These are phyloP conservation scores for Sphaceloma murrayae DNA, from an alignment of 2,329 filamentous ascomycete species.

Conservation along the genomic window DNA sequence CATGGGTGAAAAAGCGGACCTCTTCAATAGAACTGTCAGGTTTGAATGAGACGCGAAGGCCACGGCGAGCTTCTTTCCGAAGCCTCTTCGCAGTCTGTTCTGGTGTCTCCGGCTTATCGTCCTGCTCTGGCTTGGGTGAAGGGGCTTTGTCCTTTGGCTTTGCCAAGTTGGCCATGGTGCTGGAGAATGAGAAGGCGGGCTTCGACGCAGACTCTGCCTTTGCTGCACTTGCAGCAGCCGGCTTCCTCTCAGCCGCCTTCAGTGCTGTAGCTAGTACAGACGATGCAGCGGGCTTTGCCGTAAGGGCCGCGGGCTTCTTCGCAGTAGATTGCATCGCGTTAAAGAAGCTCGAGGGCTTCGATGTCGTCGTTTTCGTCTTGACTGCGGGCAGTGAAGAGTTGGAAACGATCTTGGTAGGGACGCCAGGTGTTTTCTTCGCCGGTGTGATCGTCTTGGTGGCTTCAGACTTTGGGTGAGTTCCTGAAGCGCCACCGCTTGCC, in stretches of 20 bases:
- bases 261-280: slow-evolving; percentile 19
- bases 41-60: slow-evolving; percentile 62
- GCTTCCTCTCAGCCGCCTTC: slow-evolving; percentile 18
- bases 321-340: slow-evolving; percentile 37
- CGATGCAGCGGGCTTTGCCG: slow-evolving; percentile 18
- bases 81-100: slow-evolving; percentile 59
- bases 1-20: slow-evolving; percentile 61
- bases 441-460: slow-evolving; percentile 19
- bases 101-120: slow-evolving; percentile 53
- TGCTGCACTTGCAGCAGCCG: slow-evolving; percentile 14
- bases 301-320: slow-evolving; percentile 36
- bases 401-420: slow-evolving; percentile 20
- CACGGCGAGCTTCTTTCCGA: slow-evolving; percentile 61
- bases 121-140: slow-evolving; percentile 34
- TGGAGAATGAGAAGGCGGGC: slow-evolving; percentile 32
- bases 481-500: slow-evolving; percentile 19
- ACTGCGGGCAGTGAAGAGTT: slow-evolving; percentile 21
- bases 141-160: slow-evolving; percentile 48
- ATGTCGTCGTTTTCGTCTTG: slow-evolving; percentile 31
- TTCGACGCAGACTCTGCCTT: slow-evolving; percentile 20
- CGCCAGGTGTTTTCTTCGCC: slow-evolving; percentile 20
- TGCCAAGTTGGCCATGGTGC: slow-evolving; percentile 33
- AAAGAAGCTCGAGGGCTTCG: slow-evolving; percentile 39
- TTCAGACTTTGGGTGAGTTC: slow-evolving; percentile 4
- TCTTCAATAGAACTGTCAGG: slow-evolving; percentile 57